Conservation (phyloP, 176 grass and related monocot genomes). For the Aechmea fasciata region DNA sequence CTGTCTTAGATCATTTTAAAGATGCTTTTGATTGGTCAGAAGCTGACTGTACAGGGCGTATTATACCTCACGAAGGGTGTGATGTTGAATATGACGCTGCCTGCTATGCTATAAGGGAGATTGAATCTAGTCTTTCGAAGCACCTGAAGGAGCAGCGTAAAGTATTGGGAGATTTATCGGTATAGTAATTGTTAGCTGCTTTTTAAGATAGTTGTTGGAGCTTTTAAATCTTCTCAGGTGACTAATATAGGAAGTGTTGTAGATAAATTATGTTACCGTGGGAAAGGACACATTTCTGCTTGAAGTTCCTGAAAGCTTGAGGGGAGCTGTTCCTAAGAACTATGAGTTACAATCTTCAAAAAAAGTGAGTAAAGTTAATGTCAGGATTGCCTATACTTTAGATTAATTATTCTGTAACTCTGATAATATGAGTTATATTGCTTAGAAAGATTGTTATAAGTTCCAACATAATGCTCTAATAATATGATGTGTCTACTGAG, state of each 20-base stretch:
- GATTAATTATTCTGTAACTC: not conserved
- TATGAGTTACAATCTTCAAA: slow-evolving; percentile 88
- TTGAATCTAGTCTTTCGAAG: slow-evolving; percentile 41
- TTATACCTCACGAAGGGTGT: slow-evolving; percentile 78
- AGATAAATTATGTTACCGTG: slow-evolving; percentile 85
- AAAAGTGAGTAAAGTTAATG: slow-evolving; percentile 34
- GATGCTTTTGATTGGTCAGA: slow-evolving; percentile 99
- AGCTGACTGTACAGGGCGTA: slow-evolving; percentile 61
- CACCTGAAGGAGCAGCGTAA: slow-evolving; percentile 81
- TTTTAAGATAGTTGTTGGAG: slow-evolving; percentile 16
- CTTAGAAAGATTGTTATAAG: too few relatives aligned
- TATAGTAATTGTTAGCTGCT: slow-evolving; percentile 18
- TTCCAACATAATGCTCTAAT: too few relatives aligned
- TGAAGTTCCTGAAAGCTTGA: slow-evolving; percentile 63
- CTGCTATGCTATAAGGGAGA: slow-evolving; percentile 49
- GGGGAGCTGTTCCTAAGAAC: slow-evolving; percentile 56
- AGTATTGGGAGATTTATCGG: slow-evolving; percentile 44
- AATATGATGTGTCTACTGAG: too few relatives aligned
- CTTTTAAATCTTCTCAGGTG: not conserved
- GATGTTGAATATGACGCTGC: slow-evolving; percentile 70
- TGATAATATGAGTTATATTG: not conserved
- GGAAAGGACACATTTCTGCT: slow-evolving; percentile 82
- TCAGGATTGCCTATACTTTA: not conserved
- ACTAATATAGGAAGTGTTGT: slow-evolving; percentile 1
- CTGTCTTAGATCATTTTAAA: slow-evolving; percentile 61